These are phyloP conservation scores for Aureobasidium mangrovei DNA, from an alignment of 2,329 filamentous ascomycete genomes.

Conservation along the genomic window DNA sequence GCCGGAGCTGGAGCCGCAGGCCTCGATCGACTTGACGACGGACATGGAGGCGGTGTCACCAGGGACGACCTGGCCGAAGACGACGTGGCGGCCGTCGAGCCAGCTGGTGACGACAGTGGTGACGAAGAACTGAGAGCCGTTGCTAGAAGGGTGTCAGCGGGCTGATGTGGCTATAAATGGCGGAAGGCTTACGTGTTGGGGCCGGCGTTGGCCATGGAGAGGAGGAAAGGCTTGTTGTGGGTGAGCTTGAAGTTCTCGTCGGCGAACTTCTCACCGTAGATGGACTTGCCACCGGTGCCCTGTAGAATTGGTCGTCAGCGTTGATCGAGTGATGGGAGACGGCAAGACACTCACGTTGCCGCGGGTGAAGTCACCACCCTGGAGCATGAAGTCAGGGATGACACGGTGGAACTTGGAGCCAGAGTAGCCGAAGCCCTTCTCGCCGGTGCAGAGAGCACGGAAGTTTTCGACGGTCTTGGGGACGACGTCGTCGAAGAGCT, in stretches of 20 bases:
- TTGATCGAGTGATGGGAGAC: not conserved
- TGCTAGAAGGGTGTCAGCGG: slow-evolving; percentile 35
- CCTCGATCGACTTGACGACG: slow-evolving; percentile 52
- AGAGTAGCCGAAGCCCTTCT: slow-evolving; percentile 76
- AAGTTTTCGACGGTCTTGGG: slow-evolving; percentile 98
- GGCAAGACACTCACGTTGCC: slow-evolving; percentile 62
- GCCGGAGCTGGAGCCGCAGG: slow-evolving; percentile 47
- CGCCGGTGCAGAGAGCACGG: slow-evolving; percentile 85
- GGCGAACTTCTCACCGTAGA: slow-evolving; percentile 94
- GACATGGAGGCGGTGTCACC: slow-evolving; percentile 46
- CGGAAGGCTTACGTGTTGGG: slow-evolving; percentile 65
- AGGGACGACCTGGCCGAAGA: slow-evolving; percentile 64
- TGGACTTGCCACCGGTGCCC: slow-evolving; percentile 91
- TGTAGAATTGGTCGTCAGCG: slow-evolving; percentile 1
- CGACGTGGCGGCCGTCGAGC: slow-evolving; percentile 75
- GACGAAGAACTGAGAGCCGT: slow-evolving; percentile 66
- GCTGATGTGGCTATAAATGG: not conserved
- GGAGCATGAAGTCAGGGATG: slow-evolving; percentile 98
- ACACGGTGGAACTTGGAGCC: slow-evolving; percentile 91
- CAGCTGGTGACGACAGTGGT: slow-evolving; percentile 59
- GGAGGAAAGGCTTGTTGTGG: slow-evolving; percentile 84
- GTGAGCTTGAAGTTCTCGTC: slow-evolving; percentile 92
- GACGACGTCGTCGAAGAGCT: slow-evolving; percentile 75
- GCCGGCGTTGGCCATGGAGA: slow-evolving; percentile 98
- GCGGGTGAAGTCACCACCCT: slow-evolving; percentile 93